Percentiles rank a stretch among this genome's conserved stretches.
Evolutionary conservation across 1,284 basidiomycete genomes (phyloP).

Genomic region (Fomitopsis pinicola): DNA sequence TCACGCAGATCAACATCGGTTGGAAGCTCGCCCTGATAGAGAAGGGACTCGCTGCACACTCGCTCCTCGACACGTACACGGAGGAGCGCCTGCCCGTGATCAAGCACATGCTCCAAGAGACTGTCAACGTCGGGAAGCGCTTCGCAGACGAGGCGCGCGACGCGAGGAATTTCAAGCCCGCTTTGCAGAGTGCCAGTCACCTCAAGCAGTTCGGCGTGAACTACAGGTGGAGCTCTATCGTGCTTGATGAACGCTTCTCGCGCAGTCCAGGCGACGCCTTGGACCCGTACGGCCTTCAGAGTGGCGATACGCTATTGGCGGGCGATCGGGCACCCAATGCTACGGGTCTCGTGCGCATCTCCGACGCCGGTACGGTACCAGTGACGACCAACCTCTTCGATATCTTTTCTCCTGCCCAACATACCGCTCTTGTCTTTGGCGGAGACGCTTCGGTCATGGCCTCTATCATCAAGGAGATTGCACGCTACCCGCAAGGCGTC

Average conservation of each 20-base stretch:
- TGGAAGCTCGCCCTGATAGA: constrained; percentile 30
- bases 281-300: constrained; percentile 15
- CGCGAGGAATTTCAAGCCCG: not conserved
- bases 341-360: constrained; percentile 23
- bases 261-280: constrained; percentile 10
- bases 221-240: constrained; percentile 41
- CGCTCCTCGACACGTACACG: constrained; percentile 22
- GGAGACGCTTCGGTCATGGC: too few species aligned
- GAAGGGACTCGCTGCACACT: constrained; percentile 19
- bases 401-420: constrained; percentile 15
- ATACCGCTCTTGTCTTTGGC: too few species aligned
- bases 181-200: constrained; percentile 7
- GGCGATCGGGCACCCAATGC: constrained; percentile 46
- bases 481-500: constrained; percentile 21
- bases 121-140: constrained; percentile 5
- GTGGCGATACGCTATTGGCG: constrained; percentile 27
- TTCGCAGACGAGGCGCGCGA: not conserved
- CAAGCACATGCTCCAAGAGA: constrained; percentile 18
- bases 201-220: constrained; percentile 41
- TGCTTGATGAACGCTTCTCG: constrained; percentile 31
- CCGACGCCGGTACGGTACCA: constrained; percentile 2
- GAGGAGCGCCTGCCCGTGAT: constrained; percentile 27
- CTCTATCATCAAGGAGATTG: constrained; percentile 23
- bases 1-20: constrained; percentile 24
- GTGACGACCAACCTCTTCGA: constrained; percentile 19